phyloP scores from a whole-genome alignment of 495 filamentous ascomycete species.

The Rhypophila decipiens region DNA sequence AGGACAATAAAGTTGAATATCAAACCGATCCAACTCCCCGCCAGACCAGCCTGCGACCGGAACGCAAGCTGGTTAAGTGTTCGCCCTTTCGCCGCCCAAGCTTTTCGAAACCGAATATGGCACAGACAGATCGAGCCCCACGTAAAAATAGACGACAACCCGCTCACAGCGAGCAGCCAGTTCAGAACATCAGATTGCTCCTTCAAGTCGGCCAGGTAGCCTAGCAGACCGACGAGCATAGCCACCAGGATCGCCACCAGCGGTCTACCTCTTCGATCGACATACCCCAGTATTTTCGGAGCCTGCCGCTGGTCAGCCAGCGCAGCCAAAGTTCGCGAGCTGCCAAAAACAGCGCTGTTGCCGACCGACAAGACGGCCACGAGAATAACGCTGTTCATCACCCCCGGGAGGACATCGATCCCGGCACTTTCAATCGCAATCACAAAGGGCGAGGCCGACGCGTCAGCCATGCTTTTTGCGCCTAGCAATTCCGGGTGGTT shows the following conservation, averaged over 20 bases:
- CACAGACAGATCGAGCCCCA: constrained; percentile 85
- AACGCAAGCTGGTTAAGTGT: constrained; percentile 72
- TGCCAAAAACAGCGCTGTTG: constrained; percentile 82
- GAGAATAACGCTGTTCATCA: constrained; percentile 89
- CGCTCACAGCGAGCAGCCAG: constrained; percentile 89
- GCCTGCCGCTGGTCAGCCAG: constrained; percentile 83
- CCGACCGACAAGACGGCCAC: constrained; percentile 83
- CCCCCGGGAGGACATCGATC: constrained; percentile 65
- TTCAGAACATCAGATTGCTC: constrained; percentile 60
- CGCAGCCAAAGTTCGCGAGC: constrained; percentile 77
- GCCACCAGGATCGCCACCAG: constrained; percentile 66
- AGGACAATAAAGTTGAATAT: constrained; percentile 75
- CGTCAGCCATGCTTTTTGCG: constrained; percentile 51
- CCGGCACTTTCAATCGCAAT: constrained; percentile 79
- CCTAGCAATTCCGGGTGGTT: constrained; percentile 53
- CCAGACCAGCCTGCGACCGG: constrained; percentile 68
- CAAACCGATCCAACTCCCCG: constrained; percentile 81
- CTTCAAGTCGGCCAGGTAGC: constrained; percentile 66
- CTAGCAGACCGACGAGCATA: constrained; percentile 64
- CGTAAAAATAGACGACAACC: constrained; percentile 84
- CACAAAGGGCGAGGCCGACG: constrained; percentile 79
- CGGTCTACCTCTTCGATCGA: constrained; percentile 78
- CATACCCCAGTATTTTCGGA: constrained; percentile 67
- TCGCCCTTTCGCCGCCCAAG: constrained; percentile 66
- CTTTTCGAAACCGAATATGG: constrained; percentile 87